A percentile compares a stretch with the other conserved stretches of the same genome.
phyloP scores from a whole-genome alignment of 208 protist genomes.

The Crithidia acanthocephali region DNA sequence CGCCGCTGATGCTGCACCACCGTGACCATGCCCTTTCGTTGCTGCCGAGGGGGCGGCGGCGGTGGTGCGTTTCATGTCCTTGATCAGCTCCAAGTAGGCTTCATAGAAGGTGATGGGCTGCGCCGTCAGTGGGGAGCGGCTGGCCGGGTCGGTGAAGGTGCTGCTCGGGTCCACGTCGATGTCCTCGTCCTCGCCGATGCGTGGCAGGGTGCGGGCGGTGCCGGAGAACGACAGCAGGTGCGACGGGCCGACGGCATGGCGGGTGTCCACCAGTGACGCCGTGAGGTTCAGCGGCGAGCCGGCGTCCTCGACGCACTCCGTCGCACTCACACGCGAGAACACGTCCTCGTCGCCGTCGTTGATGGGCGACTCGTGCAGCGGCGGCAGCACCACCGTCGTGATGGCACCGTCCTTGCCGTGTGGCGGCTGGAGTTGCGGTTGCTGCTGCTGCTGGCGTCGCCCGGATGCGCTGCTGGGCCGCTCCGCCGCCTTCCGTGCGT shows the following conservation, averaged over 20 bases:
- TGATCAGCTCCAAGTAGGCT: constrained; percentile 10
- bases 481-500: constrained; percentile 5
- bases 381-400: background rate
- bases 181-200: constrained; percentile 29
- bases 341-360: constrained; percentile 5
- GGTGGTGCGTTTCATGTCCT: constrained; percentile 2
- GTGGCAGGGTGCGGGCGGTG: background rate
- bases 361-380: background rate
- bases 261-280: background rate
- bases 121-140: background rate
- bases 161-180: constrained; percentile 28
- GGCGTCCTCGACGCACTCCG: background rate
- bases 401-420: background rate
- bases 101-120: constrained; percentile 28
- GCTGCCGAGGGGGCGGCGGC: background rate
- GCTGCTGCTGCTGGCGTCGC: constrained; percentile 2
- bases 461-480: background rate
- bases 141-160: constrained; percentile 7
- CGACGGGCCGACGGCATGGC: background rate
- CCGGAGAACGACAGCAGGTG: constrained; percentile 26
- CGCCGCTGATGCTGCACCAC: background rate
- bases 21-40: no score
- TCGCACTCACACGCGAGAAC: constrained; percentile 20
- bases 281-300: background rate
- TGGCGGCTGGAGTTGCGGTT: background rate